phyloP scores from a whole-genome alignment of 1,284 basidiomycete genomes.

The Puccinia polysora region DNA sequence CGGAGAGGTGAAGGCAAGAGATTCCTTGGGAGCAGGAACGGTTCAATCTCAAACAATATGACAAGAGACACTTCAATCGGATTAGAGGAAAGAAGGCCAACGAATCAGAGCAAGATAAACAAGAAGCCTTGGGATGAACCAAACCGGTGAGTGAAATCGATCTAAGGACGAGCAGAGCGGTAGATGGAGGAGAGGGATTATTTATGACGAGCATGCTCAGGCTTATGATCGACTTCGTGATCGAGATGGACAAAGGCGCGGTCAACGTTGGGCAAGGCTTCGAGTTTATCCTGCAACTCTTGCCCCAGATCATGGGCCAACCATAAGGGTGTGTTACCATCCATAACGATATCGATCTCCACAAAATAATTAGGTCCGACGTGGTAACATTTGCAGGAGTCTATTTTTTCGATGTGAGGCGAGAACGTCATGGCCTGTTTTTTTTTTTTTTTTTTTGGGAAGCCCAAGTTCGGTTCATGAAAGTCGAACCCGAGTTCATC shows the following conservation, averaged over 20 bases:
- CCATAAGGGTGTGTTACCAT: constrained; percentile 79
- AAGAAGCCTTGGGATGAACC: no score
- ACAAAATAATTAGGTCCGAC: constrained; percentile 73
- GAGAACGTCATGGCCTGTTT: constrained; percentile 65
- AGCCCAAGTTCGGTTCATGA: no score
- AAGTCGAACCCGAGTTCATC: no score
- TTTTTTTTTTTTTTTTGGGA: not conserved
- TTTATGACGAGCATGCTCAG: constrained; percentile 20
- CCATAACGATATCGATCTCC: constrained; percentile 91
- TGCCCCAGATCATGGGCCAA: constrained; percentile 77
- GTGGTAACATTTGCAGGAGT: constrained; percentile 59
- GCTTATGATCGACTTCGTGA: constrained; percentile 62
- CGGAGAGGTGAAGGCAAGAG: no score
- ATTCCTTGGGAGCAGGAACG: no score
- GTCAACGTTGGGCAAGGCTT: constrained; percentile 82
- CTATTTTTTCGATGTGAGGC: constrained; percentile 75
- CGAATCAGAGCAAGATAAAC: no score
- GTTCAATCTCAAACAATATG: no score
- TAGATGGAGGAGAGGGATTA: no score
- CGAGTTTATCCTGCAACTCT: constrained; percentile 87
- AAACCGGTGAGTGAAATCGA: no score
- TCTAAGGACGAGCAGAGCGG: no score
- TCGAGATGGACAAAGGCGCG: constrained; percentile 71
- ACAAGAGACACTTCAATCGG: no score
- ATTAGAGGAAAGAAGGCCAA: no score